These are phyloP conservation scores for Botrytis porri DNA, from an alignment of 2,329 filamentous ascomycete species.

Conservation along the genomic window DNA sequence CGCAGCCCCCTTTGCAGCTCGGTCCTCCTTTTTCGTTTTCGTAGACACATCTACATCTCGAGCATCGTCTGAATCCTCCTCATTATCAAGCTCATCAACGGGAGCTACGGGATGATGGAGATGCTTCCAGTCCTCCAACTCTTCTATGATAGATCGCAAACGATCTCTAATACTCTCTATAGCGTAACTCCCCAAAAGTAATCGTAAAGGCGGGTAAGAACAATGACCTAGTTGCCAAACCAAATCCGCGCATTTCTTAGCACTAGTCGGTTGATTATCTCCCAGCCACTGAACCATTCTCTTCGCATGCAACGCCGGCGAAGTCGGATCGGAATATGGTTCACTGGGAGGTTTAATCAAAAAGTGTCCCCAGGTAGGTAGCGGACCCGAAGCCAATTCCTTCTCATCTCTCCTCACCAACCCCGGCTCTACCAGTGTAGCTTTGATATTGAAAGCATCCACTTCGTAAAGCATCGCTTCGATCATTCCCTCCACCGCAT, in stretches of 20 bases:
- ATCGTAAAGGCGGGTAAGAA: constrained; percentile 81
- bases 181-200: constrained; percentile 89
- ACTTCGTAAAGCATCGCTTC: constrained; percentile 97
- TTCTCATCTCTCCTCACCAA: constrained; percentile 84
- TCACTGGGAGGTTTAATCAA: constrained; percentile 81
- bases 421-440: constrained; percentile 87
- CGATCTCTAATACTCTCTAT: constrained; percentile 94
- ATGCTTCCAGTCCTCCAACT: constrained; percentile 91
- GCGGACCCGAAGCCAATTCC: constrained; percentile 48
- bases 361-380: constrained; percentile 89
- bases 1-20: background rate
- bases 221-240: constrained; percentile 95
- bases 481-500: constrained; percentile 91
- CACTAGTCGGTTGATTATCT: constrained; percentile 87
- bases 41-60: background rate
- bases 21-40: background rate
- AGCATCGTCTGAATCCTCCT: constrained; percentile 23
- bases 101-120: constrained; percentile 62
- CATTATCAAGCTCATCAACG: constrained; percentile 36
- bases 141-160: constrained; percentile 85
- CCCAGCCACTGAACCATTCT: constrained; percentile 93
- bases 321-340: constrained; percentile 72
- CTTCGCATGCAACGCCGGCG: constrained; percentile 83
- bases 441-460: constrained; percentile 87
- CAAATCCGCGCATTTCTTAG: constrained; percentile 87